A percentile compares a stretch with the other conserved stretches of the same genome.
Evolutionary conservation across 805 yeast genomes (phyloP).

Genomic region (Zygoascus bituminiphila): DNA sequence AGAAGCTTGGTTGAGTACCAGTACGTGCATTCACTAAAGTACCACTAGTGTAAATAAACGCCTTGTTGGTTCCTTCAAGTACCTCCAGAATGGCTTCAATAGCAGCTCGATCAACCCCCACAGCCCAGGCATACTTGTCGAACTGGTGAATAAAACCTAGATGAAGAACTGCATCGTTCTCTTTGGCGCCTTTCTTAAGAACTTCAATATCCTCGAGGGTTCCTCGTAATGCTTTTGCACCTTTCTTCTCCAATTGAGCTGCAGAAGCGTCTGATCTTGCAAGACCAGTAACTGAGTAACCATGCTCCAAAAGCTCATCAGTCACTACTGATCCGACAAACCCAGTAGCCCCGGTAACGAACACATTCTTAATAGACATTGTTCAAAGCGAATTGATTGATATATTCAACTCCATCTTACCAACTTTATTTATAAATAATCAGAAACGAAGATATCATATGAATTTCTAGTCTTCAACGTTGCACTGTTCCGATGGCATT

Average conservation of each 20-base stretch:
- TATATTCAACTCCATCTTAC: too few species aligned
- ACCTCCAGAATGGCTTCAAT: slow-evolving; percentile 26
- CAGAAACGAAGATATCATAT: too few species aligned
- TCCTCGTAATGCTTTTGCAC: slow-evolving; percentile 27
- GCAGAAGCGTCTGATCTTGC: slow-evolving; percentile 13
- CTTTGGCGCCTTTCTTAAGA: slow-evolving; percentile 24
- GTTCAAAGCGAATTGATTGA: too few species aligned
- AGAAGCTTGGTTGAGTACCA: too few species aligned
- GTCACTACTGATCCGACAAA: slow-evolving; percentile 43
- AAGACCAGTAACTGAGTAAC: slow-evolving; percentile 29
- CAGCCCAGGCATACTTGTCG: neutral
- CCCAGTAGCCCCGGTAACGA: slow-evolving; percentile 46
- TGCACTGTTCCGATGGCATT: too few species aligned
- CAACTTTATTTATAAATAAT: too few species aligned
- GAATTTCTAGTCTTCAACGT: too few species aligned
- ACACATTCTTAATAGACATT: too few species aligned
- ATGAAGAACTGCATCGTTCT: slow-evolving; percentile 34
- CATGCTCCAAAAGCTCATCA: slow-evolving; percentile 32
- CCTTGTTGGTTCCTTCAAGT: slow-evolving; percentile 26
- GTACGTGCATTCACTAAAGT: slow-evolving; percentile 4
- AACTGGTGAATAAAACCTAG: slow-evolving; percentile 32
- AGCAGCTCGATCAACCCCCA: slow-evolving; percentile 24
- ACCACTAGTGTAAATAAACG: slow-evolving; percentile 26
- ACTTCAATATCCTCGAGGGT: slow-evolving; percentile 25
- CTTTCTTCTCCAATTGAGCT: slow-evolving; percentile 21